These are phyloP conservation scores for Ascochyta pisi DNA, from an alignment of 2,329 filamentous ascomycete species.

Conservation along the genomic window DNA sequence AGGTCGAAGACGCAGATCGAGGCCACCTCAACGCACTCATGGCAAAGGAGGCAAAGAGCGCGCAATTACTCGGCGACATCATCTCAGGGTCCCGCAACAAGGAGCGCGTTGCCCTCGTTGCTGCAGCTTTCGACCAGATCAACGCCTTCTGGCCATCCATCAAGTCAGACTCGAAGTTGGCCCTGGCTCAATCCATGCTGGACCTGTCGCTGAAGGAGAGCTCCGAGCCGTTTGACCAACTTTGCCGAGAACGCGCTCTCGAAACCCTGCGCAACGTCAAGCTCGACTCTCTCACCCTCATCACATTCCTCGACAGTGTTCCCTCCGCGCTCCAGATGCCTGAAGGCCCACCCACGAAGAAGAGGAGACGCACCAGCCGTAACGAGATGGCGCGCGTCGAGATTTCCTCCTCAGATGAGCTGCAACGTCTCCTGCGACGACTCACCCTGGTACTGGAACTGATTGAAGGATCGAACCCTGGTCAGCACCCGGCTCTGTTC, in stretches of 20 bases:
- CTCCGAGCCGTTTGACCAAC: conserved; percentile 42
- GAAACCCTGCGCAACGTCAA: conserved; percentile 76
- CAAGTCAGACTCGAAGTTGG: conserved; percentile 67
- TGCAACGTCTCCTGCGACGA: conserved; percentile 73
- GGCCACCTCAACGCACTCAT: conserved; percentile 61
- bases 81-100: conserved; percentile 54
- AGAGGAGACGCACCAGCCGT: conserved; percentile 79
- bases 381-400: conserved; percentile 69
- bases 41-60: conserved; percentile 64
- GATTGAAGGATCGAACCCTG: conserved; percentile 79
- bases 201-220: conserved; percentile 61
- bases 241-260: conserved; percentile 63
- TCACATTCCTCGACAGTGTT: conserved; percentile 75
- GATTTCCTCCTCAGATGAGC: conserved; percentile 68
- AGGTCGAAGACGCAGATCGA: conserved; percentile 58
- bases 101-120: conserved; percentile 63
- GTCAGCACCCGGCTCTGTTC: conserved; percentile 77
- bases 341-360: conserved; percentile 74
- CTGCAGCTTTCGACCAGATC: conserved; percentile 72
- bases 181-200: conserved; percentile 68
- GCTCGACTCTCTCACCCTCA: conserved; percentile 75
- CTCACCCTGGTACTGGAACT: conserved; percentile 89
- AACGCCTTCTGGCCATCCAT: conserved; percentile 75
- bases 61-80: conserved; percentile 61
- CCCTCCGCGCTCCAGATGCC: conserved; percentile 76